Conservation (phyloP, 371 early-diverging fungal genomes). For the Rhizopus stolonifer region DNA sequence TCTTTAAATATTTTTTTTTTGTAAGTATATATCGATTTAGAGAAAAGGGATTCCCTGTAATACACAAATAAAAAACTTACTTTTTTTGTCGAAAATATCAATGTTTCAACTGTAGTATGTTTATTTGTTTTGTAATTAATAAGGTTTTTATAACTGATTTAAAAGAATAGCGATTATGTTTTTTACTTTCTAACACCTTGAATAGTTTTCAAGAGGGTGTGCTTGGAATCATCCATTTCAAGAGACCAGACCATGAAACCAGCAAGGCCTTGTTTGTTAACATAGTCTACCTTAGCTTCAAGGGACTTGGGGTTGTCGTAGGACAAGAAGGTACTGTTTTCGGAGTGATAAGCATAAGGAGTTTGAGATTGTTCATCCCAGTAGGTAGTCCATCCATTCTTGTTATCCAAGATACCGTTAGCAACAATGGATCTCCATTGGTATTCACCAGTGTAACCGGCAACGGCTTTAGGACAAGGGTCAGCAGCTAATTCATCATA, state of each 20-base stretch:
- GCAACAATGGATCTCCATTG: constrained; percentile 62
- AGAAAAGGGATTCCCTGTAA: no score
- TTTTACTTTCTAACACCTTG: constrained; percentile 34
- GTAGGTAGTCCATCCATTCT: constrained; percentile 55
- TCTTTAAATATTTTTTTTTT: no score
- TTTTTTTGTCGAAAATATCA: no score
- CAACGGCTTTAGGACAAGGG: constrained; percentile 13
- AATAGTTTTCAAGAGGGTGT: constrained; percentile 33
- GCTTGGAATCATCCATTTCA: constrained; percentile 43
- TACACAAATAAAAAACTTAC: no score
- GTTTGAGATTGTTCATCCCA: constrained; percentile 60
- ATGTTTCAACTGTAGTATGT: no score
- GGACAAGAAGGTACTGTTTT: constrained; percentile 47
- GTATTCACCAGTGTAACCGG: constrained; percentile 58
- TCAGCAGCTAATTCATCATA: constrained; percentile 16
- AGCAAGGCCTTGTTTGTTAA: constrained; percentile 40
- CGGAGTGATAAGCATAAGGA: constrained; percentile 58
- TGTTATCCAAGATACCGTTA: constrained; percentile 50
- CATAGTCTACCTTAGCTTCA: constrained; percentile 51
- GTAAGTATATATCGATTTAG: no score
- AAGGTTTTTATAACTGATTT: no score
- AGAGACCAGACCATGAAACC: constrained; percentile 65
- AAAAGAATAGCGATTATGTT: no score
- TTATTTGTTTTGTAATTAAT: no score
- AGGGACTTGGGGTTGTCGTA: constrained; percentile 61